Base-by-base conservation (phyloP, 1,284 basidiomycete genomes). In the Malassezia vespertilionis region DNA sequence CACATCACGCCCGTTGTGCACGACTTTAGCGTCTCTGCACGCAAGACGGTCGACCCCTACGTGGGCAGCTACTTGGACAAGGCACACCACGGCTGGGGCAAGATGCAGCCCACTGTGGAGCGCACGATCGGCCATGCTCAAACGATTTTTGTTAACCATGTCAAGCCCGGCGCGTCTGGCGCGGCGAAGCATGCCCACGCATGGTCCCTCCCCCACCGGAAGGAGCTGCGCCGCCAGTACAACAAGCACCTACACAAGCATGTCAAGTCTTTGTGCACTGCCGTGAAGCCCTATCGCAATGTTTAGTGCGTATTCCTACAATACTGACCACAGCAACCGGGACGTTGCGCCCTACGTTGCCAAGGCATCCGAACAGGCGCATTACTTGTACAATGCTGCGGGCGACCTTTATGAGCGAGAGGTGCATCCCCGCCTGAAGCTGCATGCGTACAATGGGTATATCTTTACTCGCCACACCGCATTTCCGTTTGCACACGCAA, bases 261-360 rank as follows among this genome's bases (percentile, higher is more conserved):
- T 36, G 42, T 69, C 39, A 52, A 63, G 52, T 31, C 49, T 38
- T n/a, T 54, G 15, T 35, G 56, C 49, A 56, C 53, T 33, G 38
- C 56, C 4, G 37, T 63, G 46, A 58, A 61, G 52, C 65, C 65
- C 0, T 68, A 68, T 50, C 56, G 56, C 23, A 57, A 61, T 45
- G 58, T 65, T 32, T 66, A 66, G 33, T 35, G n/a, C 33, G 33
- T 35, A n/a, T 35, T 4, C 17, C 31, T 8, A 6, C 6, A 8
- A 18, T 11, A n/a, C 33, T 35, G 7, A 35, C 33, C 15, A 20
- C 33, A 30, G 36, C 48, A 35, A 53, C n/a, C 58, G 64, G 37
- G 67, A 69, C 28, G 54, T 69, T n/a, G 55, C 57, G 28, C 65
- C 67, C n/a, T 58, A 68, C 34, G 48, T 68, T 11, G 36, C 53